Evolutionary conservation across 495 filamentous ascomycete genomes (phyloP), one percentile per base, ranked within the genome.

Genomic region (Hypoxylon fragiforme): DNA sequence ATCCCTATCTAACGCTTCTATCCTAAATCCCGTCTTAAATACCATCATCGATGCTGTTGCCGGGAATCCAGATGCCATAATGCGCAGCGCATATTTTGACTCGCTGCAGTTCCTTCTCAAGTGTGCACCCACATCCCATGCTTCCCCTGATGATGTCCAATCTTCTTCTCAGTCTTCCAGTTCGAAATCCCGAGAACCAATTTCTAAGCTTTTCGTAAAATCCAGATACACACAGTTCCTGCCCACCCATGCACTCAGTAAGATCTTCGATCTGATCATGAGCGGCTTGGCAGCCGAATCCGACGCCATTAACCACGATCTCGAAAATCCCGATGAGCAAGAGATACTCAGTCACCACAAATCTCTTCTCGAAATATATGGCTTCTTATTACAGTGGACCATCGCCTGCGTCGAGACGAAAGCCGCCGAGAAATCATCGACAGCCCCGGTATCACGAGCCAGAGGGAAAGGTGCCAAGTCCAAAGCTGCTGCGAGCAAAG

Each of bases 31-130:
- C 60, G 84, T 91, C 5, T 74, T 97, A 54, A 95, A 99, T 63
- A 86, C 89, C 8, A 96, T 99, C 47, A 86, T 96, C 42, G 95
- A 99, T 73, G 86, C 89, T 0, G 84, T 99, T 12, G 92, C 94
- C 14, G 90, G 90, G 60, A 92, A 87, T 63, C 91, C 92, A 20
- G 94, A 96, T 64, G 87, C 87, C 45, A 85, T 99, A 42, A 84
- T 82, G 34, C 85, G 83, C 70, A 80, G 85, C 57, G 83, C 83
- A 7, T 79, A 83, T 48, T 90, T 97, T 70, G 95, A 99, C 74
- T 92, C 92, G 31, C 72, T 99, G 44, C 92, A 97, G 64, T 95
- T 96, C 66, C 75, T 99, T 30, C 78, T 99, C 73, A 98, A 98
- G 94, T 98, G 85, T 79, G 90, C 83, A 67, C 82, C 84, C 77